These are phyloP conservation scores for Brassica napus DNA, from an alignment of 345 rosid genomes.

Conservation along the genomic window DNA sequence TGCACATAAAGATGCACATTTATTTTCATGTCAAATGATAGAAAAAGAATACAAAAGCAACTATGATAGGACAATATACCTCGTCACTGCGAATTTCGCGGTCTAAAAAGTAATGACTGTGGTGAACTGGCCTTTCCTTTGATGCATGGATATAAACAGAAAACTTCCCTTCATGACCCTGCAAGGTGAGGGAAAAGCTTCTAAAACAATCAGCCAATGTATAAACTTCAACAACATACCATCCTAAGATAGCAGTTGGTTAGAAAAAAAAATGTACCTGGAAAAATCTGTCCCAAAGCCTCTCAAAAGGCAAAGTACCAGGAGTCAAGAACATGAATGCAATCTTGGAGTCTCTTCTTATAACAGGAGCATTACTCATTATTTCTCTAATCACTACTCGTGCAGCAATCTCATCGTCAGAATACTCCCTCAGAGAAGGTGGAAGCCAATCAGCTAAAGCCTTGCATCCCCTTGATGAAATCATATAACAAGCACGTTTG, in stretches of 20 bases:
- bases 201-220: conserved; percentile 1
- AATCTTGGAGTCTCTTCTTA: conserved; percentile 60
- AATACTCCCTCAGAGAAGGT: conserved; percentile 73
- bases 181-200: neutral
- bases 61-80: conserved; percentile 29
- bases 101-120: conserved; percentile 54
- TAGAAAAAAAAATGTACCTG: conserved; percentile 43
- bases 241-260: neutral
- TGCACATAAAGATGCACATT: conserved; percentile 18
- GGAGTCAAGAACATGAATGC: conserved; percentile 95
- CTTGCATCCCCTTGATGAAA: conserved; percentile 85
- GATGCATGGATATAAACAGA: conserved; percentile 72
- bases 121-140: conserved; percentile 53
- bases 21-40: neutral
- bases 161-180: conserved; percentile 75
- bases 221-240: neutral
- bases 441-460: conserved; percentile 89
- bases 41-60: neutral
- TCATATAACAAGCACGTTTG: conserved; percentile 70
- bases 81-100: conserved; percentile 63
- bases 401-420: conserved; percentile 84
- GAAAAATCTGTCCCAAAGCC: conserved; percentile 93
- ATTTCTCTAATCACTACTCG: conserved; percentile 73
- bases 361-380: conserved; percentile 52
- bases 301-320: conserved; percentile 87